Conservation (phyloP, 257 asterid genomes). For the Solanum lycopersicoides region DNA sequence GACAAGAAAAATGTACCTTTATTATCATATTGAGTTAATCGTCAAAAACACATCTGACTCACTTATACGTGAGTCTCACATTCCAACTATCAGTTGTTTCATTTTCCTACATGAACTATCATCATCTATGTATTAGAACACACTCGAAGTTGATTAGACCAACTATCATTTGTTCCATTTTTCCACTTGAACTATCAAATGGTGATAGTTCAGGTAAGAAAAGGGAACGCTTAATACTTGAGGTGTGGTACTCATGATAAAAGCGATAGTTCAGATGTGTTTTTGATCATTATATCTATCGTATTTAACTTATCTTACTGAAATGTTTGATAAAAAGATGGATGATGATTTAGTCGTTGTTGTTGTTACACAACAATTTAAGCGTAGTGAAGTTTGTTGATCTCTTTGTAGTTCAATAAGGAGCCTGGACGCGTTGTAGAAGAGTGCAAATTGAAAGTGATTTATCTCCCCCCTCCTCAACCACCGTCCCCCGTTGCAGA, state of each 20-base stretch:
- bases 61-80: no score
- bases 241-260: background rate
- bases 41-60: background rate
- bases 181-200: background rate
- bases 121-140: background rate
- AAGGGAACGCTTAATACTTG: background rate
- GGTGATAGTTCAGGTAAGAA: background rate
- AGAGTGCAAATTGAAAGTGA: slow-evolving; percentile 26
- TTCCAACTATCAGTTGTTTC: background rate
- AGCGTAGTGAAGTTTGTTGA: background rate
- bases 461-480: slow-evolving; percentile 13
- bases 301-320: background rate
- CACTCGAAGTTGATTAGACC: background rate
- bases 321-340: background rate
- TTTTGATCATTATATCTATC: background rate
- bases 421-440: slow-evolving; percentile 23
- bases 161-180: background rate
- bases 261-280: background rate
- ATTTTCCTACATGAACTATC: background rate
- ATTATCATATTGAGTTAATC: background rate
- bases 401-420: slow-evolving; percentile 28
- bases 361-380: background rate
- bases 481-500: slow-evolving; percentile 5
- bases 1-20: background rate
- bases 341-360: background rate